Base-by-base conservation (phyloP, 805 yeast genomes). In the Saturnispora zaruensis region DNA sequence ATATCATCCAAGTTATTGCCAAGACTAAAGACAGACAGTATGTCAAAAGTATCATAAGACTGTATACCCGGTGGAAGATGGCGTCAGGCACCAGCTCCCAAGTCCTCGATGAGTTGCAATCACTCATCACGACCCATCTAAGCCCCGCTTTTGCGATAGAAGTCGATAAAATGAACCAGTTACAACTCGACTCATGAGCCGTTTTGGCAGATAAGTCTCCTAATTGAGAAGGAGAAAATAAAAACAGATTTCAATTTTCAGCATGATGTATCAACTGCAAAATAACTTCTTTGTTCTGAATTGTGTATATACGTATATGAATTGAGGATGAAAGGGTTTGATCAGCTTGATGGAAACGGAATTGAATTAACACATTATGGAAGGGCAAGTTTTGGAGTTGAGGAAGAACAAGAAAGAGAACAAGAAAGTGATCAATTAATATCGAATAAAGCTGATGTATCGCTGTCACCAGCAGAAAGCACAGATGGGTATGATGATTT, bases 401-500 rank as follows among this genome's bases (percentile, higher is more conserved):
- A 36, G 13, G 40, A 36, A 20, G 40, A 16, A 9, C 23, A 36
- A 16, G 40, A 20, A 6, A 7, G 20, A 7, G 23, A 36, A 36
- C 21, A 18, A 6, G 20, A 18, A 9, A 7, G 3, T 36, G 21
- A 36, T 16, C 24, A 6, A 36, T 6, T 20, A 36, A 1, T 16
- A 20, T 36, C n/a, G 13, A 28, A 28, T 1, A 2, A 28, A 28
- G n/a, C 38, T 6, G 7, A 34, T 34, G 3, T n/a, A 9, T 16
- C 21, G 3, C 9, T 5, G 14, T 16, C n/a, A 11, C 6, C 25
- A 21, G 8, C 1, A n/a, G 7, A 33, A 37, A 11, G 5, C 42
- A n/a, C 40, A 2, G 42, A 48, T 8, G 59, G 45, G 42, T 51
- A 57, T 28, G 66, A 59, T 3, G 62, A 60, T 30, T 21, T 16